Conservation (phyloP, 345 rosid species). For the Syzygium oleosum region DNA sequence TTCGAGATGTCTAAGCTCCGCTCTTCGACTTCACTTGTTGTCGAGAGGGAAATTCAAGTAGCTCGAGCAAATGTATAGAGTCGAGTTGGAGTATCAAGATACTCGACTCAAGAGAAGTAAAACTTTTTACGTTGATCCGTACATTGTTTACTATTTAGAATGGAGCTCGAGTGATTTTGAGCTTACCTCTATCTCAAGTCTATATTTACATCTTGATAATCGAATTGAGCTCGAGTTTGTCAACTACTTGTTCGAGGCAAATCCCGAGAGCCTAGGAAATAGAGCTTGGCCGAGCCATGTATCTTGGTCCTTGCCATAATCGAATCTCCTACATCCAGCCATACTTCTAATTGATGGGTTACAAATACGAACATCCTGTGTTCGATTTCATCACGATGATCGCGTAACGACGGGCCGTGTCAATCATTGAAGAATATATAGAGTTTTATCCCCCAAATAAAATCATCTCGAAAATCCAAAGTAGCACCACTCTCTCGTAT, state of each 20-base stretch:
- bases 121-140: neutral
- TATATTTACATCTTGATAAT: neutral
- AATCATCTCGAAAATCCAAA: neutral
- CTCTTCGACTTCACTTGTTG: neutral
- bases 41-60: neutral
- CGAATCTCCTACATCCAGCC: too few relatives aligned
- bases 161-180: neutral
- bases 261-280: rapidly evolving
- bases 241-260: neutral
- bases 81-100: too few relatives aligned
- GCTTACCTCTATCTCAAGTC: neutral
- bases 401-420: too few relatives aligned
- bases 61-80: neutral
- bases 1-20: neutral
- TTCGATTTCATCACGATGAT: too few relatives aligned
- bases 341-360: too few relatives aligned
- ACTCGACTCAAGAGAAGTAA: neutral
- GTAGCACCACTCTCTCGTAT: neutral
- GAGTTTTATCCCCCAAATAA: too few relatives aligned
- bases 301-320: neutral
- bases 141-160: neutral
- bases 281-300: neutral
- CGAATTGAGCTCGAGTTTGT: neutral
- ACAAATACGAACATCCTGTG: too few relatives aligned
- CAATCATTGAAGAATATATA: too few relatives aligned